phyloP scores from a whole-genome alignment of 345 rosid genomes.

The Salix suchowensis region DNA sequence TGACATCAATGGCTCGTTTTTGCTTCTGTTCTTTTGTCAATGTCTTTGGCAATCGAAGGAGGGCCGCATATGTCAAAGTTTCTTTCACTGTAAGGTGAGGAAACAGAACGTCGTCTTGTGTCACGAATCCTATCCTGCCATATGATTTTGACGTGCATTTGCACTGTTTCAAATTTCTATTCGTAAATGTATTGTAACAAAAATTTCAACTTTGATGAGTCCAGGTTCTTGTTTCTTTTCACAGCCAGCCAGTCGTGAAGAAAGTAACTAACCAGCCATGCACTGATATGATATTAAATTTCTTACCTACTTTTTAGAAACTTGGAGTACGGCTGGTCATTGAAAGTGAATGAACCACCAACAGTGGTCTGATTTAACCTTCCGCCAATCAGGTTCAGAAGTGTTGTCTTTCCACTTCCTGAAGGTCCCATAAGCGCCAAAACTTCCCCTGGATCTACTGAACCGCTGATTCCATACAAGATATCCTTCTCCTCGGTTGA shows the following conservation, averaged over 20 bases:
- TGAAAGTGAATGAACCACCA: slow-evolving; percentile 75
- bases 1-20: slow-evolving; percentile 74
- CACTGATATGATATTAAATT: neutral
- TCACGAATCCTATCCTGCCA: slow-evolving; percentile 93
- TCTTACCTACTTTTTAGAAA: slow-evolving; percentile 75
- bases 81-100: slow-evolving; percentile 96
- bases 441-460: slow-evolving; percentile 84
- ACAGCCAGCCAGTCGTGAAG: too few relatives aligned
- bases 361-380: slow-evolving; percentile 44
- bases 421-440: slow-evolving; percentile 99
- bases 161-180: neutral
- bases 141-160: neutral
- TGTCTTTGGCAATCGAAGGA: slow-evolving; percentile 65
- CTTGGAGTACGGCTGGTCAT: slow-evolving; percentile 76
- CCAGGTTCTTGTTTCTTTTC: neutral
- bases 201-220: neutral
- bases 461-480: slow-evolving; percentile 71
- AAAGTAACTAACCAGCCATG: neutral
- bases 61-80: slow-evolving; percentile 82
- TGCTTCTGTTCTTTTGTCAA: slow-evolving; percentile 64
- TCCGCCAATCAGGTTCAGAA: slow-evolving; percentile 78
- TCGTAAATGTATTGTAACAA: neutral
- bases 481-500: slow-evolving; percentile 58
- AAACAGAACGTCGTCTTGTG: slow-evolving; percentile 91
- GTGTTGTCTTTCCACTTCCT: slow-evolving; percentile 94